Evolutionary conservation across 192 early-diverging fungal species (phyloP), one percentile per base, ranked within the genome.

Genomic region (Allomyces javanicus): DNA sequence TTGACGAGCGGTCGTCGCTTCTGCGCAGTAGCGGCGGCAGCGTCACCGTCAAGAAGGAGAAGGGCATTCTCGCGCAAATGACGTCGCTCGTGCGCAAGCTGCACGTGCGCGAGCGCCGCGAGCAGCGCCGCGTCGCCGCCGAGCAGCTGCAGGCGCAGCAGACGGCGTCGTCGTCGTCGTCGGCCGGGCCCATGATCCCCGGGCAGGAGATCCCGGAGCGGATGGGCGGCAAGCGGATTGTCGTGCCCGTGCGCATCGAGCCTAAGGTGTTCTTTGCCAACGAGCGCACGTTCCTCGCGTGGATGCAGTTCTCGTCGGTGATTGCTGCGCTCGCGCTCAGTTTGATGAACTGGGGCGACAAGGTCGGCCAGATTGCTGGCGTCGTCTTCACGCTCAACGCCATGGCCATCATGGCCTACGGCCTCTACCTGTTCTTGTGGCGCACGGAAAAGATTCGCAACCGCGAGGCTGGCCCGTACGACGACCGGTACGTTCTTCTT

Each of bases 221-320:
- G 21, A 58, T 58, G 50, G 17, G 21, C 50, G 74, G 73, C 61
- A 88, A 84, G 75, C 85, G 88, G 22, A 88, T 90, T 64, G 86
- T 82, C 25, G 71, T 88, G 7, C 88, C 88, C 4, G 78, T 86
- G 40, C 81, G 87, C 9, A 80, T 90, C n/a, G 88, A 92, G 58
- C 90, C 90, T 66, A 96, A 96, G 68, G 87, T 94, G 14, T 94
- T 92, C 72, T 94, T 96, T 74, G 91, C 91, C 40, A 96, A 96
- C 71, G 92, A 95, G 75, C 82, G 92, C 23, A 95, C 92, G 1
- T 92, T 93, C 65, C 75, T 93, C 55, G 85, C 91, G 5, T 95
- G 90, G 90, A 77, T 92, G 55, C 87, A 89, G 69, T 90, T 92
- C 73, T 80, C 87, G 10, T 84, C 87, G 44, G 77, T 90, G 14